Percentiles rank a stretch among this genome's conserved stretches.
Evolutionary conservation across 495 filamentous ascomycete species (phyloP).

Genomic region (Choiromyces venosus): DNA sequence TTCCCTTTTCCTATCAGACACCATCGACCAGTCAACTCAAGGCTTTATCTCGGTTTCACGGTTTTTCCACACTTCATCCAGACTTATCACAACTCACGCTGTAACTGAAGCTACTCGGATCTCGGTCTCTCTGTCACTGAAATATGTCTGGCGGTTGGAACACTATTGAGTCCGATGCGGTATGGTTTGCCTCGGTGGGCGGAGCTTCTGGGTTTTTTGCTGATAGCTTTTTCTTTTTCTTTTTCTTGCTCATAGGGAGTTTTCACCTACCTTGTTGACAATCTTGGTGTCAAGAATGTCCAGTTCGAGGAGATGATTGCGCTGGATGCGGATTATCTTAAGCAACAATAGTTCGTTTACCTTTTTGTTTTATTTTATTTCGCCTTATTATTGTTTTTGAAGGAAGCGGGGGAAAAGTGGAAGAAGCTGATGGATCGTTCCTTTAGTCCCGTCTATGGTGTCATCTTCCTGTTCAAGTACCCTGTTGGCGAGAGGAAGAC

Average conservation of each 20-base stretch:
- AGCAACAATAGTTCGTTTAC: constrained; percentile 50
- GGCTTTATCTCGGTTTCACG: not conserved
- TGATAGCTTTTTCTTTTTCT: constrained; percentile 14
- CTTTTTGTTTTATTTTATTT: constrained; percentile 3
- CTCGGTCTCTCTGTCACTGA: not conserved
- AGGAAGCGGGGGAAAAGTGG: not conserved
- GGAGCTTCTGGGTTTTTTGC: not conserved
- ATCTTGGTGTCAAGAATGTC: constrained; percentile 83
- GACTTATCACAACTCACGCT: not conserved
- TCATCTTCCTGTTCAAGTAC: constrained; percentile 99
- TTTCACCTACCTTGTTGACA: constrained; percentile 90
- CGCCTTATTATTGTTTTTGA: not conserved
- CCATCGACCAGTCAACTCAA: not conserved
- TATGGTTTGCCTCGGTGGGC: constrained; percentile 46
- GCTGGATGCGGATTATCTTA: constrained; percentile 74
- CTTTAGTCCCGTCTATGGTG: constrained; percentile 76
- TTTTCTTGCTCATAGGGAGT: constrained; percentile 61
- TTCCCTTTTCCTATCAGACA: not conserved
- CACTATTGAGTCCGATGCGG: constrained; percentile 90
- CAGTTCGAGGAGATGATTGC: constrained; percentile 96
- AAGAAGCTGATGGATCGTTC: not conserved
- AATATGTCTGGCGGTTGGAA: constrained; percentile 56
- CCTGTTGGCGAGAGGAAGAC: constrained; percentile 65
- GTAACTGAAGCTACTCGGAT: not conserved
- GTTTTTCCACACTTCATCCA: too few relatives aligned